These are phyloP conservation scores for Blastobotrys arbuscula DNA, from an alignment of 1,139 yeast genomes.

Conservation along the genomic window DNA sequence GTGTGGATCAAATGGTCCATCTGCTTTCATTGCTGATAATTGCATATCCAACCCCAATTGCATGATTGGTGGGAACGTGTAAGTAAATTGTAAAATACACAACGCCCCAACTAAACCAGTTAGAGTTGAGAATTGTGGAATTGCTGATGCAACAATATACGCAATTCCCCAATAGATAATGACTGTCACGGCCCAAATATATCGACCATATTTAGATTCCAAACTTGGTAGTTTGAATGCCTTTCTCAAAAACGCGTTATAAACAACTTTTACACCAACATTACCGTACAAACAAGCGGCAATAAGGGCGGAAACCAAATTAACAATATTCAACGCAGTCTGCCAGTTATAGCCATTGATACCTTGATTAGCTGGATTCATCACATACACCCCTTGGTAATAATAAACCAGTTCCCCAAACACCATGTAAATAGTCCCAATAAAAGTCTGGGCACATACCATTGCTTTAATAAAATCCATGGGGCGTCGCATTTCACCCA, in stretches of 20 bases:
- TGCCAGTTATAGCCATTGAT: constrained; percentile 35
- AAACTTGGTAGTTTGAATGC: constrained; percentile 34
- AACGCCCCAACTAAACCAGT: constrained; percentile 48
- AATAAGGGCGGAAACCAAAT: constrained; percentile 37
- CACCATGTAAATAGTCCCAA: constrained; percentile 36
- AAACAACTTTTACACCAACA: constrained; percentile 41
- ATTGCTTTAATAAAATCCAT: constrained; percentile 45
- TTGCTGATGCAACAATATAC: constrained; percentile 46
- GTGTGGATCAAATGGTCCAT: constrained; percentile 32
- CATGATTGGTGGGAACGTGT: constrained; percentile 43
- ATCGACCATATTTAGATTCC: constrained; percentile 32
- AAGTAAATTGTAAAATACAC: constrained; percentile 43
- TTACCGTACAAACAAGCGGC: constrained; percentile 44
- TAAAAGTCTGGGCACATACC: constrained; percentile 40
- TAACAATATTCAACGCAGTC: constrained; percentile 40
- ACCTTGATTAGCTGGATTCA: constrained; percentile 44
- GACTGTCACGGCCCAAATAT: constrained; percentile 36
- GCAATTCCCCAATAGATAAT: constrained; percentile 42
- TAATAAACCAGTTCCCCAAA: constrained; percentile 41
- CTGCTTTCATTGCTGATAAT: constrained; percentile 35
- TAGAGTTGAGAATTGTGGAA: constrained; percentile 47
- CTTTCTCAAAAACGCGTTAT: constrained; percentile 36
- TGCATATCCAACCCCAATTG: constrained; percentile 35
- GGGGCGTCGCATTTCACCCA: constrained; percentile 44
- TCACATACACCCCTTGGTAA: constrained; percentile 41